phyloP scores from a whole-genome alignment of 1,139 yeast genomes.

The Scheffersomyces titani region DNA sequence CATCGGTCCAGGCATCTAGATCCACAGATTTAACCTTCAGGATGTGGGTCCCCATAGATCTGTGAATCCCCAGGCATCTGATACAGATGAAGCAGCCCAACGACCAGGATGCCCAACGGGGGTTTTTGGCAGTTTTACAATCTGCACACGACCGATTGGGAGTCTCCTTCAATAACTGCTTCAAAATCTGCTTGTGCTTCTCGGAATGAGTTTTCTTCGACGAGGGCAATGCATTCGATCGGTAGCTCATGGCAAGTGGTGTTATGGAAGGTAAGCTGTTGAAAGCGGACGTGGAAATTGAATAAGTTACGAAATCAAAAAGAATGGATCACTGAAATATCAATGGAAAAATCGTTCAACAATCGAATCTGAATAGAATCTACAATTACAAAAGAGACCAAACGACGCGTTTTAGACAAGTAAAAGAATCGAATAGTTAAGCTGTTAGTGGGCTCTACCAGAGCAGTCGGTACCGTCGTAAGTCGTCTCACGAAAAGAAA shows the following conservation, averaged over 20 bases:
- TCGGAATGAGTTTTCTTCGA: slow-evolving; percentile 49
- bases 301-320: neutral
- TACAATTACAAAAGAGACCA: neutral
- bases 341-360: neutral
- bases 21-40: slow-evolving; percentile 87
- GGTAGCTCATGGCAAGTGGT: slow-evolving; percentile 13
- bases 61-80: slow-evolving; percentile 89
- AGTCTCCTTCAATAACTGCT: slow-evolving; percentile 71
- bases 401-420: neutral
- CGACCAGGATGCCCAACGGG: slow-evolving; percentile 98
- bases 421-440: neutral
- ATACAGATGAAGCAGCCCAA: slow-evolving; percentile 92
- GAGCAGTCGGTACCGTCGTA: neutral
- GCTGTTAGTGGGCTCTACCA: neutral
- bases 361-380: neutral
- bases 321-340: neutral
- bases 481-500: neutral
- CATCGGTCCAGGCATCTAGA: slow-evolving; percentile 95
- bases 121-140: slow-evolving; percentile 86
- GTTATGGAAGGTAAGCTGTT: neutral
- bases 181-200: slow-evolving; percentile 67
- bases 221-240: slow-evolving; percentile 35
- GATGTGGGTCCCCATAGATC: slow-evolving; percentile 94
- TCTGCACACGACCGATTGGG: slow-evolving; percentile 85
- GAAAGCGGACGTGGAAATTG: neutral